Base-by-base conservation (phyloP, 192 early-diverging fungal genomes). In the Backusella westeae region DNA sequence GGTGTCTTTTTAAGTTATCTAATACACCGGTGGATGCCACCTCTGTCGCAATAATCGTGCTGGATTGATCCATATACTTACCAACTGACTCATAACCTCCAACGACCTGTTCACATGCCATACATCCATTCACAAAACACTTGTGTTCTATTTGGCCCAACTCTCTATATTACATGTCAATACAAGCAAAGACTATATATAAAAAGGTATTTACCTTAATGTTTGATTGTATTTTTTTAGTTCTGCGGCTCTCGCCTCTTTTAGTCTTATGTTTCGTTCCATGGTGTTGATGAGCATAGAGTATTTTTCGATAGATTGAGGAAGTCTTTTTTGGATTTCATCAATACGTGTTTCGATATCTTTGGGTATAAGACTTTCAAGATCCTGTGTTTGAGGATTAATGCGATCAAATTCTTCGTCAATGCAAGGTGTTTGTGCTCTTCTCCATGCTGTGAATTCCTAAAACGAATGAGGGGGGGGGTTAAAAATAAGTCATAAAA, bases 1-100 rank as follows among this genome's bases (percentile, higher is more conserved):
- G 85, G 46, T 92, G 88, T 56, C 86, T 78, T 74, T 92, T 92
- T 59, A 93, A 38, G 71, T 72, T 83, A 53, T 93, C 91, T 2
- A 91, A 69, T 72, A 90, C 78, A 1, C 75, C 81, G 8, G 82
- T 84, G 9, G 36, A 65, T 7, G 65, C 41, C 14, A 75, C 49
- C 4, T 75, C 39, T 19, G 82, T 72, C 17, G 84, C 82, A 34
- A 84, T 74, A 9, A 87, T 72, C 6, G 69, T 52, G 10, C 80
- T 76, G 5, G 76, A 73, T 29, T 82, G 77, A 46, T 83, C 66
- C 36, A 91, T 56, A 52, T 88, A 85, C 29, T 79, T 75, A 17
- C 84, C 71, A 21, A 91, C 83, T 39, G 82, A 80, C 49, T 75
- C 73, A 32, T 82, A 88, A 34, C 86, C 86, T 44, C 81, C 80